Conservation (phyloP, 148 eudicot species). For the Chenopodium suecicum region DNA sequence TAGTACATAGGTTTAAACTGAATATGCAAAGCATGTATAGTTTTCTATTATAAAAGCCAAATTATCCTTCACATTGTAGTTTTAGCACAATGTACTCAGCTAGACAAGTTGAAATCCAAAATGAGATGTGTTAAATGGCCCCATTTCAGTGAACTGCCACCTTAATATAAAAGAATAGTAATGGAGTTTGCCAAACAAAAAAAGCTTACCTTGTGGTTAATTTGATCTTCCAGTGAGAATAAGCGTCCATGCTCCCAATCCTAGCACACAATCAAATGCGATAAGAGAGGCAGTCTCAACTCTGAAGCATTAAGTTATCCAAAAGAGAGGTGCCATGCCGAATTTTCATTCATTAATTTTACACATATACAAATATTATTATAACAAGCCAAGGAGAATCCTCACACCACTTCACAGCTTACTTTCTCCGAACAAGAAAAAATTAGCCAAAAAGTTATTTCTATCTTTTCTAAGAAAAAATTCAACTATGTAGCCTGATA, state of each 20-base stretch:
- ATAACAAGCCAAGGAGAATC: not conserved
- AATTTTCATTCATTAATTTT: not conserved
- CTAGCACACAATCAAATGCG: constrained; percentile 36
- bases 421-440: no score
- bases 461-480: not conserved
- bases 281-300: constrained; percentile 6
- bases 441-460: not conserved
- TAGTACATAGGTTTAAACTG: not conserved
- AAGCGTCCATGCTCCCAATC: constrained; percentile 70
- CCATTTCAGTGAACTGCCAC: not conserved
- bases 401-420: not conserved
- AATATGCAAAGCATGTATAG: not conserved
- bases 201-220: constrained; percentile 69
- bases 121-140: not conserved
- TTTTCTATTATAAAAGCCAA: not conserved
- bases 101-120: not conserved
- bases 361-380: not conserved
- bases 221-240: constrained; percentile 88
- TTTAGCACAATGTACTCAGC: not conserved
- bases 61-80: not conserved
- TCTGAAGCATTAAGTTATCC: not conserved
- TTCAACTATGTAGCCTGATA: not conserved
- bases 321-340: not conserved
- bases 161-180: not conserved
- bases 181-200: not conserved